phyloP scores from a whole-genome alignment of 2,329 filamentous ascomycete species.

The Hypocrella siamensis region DNA sequence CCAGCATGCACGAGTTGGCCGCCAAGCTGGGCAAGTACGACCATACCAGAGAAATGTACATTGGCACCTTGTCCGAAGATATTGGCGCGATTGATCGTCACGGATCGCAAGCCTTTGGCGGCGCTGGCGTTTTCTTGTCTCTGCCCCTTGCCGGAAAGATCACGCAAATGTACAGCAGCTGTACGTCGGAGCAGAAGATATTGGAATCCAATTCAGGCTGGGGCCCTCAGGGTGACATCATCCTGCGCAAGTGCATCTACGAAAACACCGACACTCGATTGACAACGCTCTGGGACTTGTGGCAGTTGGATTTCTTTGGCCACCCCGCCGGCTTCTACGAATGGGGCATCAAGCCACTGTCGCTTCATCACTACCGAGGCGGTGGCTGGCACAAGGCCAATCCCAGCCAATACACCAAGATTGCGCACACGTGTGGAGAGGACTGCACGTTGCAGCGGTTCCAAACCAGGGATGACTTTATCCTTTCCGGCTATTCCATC shows the following conservation, averaged over 20 bases:
- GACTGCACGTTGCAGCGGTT: constrained; percentile 45
- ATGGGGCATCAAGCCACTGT: constrained; percentile 41
- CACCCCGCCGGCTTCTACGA: constrained; percentile 51
- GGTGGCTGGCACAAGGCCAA: constrained; percentile 38
- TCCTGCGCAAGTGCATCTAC: constrained; percentile 48
- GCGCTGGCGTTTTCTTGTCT: constrained; percentile 47
- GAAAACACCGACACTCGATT: constrained; percentile 43
- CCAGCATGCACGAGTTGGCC: constrained; percentile 37
- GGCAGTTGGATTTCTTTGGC: constrained; percentile 44
- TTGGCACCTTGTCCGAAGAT: constrained; percentile 47
- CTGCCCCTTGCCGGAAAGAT: constrained; percentile 30
- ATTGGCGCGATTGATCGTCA: constrained; percentile 42
- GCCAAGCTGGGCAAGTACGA: constrained; percentile 36
- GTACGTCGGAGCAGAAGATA: constrained; percentile 33
- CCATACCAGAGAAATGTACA: constrained; percentile 35
- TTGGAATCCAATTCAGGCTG: constrained; percentile 39
- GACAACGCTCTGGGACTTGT: constrained; percentile 39
- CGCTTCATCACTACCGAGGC: constrained; percentile 49
- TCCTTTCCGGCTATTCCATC: constrained; percentile 45
- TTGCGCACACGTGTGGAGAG: constrained; percentile 43
- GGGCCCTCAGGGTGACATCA: constrained; percentile 44
- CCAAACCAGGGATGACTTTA: constrained; percentile 33
- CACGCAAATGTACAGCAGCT: constrained; percentile 26
- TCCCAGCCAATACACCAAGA: constrained; percentile 39
- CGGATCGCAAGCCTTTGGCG: constrained; percentile 48